Base-by-base conservation (phyloP, 169 alveolate genomes). In the Cryptosporidium xiaoi region DNA sequence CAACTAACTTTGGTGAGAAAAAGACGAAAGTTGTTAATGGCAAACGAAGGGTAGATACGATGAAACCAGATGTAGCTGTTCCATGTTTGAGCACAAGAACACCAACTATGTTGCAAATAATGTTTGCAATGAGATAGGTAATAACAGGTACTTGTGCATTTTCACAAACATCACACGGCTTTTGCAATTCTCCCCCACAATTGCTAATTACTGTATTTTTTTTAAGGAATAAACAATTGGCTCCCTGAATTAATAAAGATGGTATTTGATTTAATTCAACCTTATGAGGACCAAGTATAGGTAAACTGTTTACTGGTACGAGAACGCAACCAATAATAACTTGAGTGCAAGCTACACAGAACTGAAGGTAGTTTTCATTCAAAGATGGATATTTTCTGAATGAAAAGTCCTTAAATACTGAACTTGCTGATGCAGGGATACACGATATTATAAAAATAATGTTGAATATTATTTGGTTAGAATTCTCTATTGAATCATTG, bases 291-390 rank as follows among this genome's bases (percentile, higher is more conserved):
- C 91, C 93, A 20, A 90, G 84, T 46, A 83, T 44, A 8, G 93
- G 87, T 0, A 90, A 68, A 13, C 87, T 55, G 36, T 77, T 83
- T 27, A 90, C 58, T 20, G 93, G 93, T 13, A 83, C 65, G n/a
- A 90, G 55, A 48, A 83, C 44, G 53, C 83, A 90, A 8, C 93
- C 93, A 64, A 90, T 27, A 29, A 90, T 56, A 44, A 90, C 83
- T 65, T 90, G 93, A 31, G 82, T 77, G 67, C 65, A 53, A 20
- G 91, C 93, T 31, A 90, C 93, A 71, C 83, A 83, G 64, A 64
- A 62, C 58, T 90, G 93, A 2, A 90, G 84, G 62, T 65, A 82
- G 10, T 84, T 67, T 31, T 66, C 83, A 64, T 83, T 82, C 68
- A 90, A 50, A n/a, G 55, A 44, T 3, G 84, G 65, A 5, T 82